Evolutionary conservation across 306 rosid species (phyloP).

Genomic region (Cicer cuneatum): DNA sequence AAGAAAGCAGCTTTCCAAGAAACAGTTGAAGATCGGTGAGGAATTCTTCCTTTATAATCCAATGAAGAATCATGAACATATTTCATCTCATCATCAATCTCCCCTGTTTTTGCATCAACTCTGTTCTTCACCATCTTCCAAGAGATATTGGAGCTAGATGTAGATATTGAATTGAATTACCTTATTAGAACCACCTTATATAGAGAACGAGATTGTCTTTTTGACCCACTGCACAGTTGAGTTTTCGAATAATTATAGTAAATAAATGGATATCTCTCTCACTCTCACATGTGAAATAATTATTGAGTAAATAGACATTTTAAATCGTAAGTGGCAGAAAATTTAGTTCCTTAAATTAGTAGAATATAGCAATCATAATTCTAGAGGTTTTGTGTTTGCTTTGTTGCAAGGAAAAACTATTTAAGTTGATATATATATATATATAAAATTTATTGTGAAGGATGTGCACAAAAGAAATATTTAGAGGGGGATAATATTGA

Average conservation of each 20-base stretch:
- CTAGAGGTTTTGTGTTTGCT: too few relatives aligned
- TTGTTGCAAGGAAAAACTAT: too few relatives aligned
- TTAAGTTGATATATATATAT: too few relatives aligned
- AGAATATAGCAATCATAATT: too few relatives aligned
- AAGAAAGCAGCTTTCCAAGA: conserved; percentile 70
- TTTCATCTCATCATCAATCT: conserved; percentile 39
- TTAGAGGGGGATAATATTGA: too few relatives aligned
- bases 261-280: too few relatives aligned
- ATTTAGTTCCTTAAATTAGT: too few relatives aligned
- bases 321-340: too few relatives aligned
- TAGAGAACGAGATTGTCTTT: conserved; percentile 47
- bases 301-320: too few relatives aligned
- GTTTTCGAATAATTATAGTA: conserved; percentile 11
- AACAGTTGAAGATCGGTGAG: conserved; percentile 70
- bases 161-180: conserved; percentile 38
- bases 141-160: conserved; percentile 15
- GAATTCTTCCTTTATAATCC: conserved; percentile 59
- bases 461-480: too few relatives aligned
- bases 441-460: too few relatives aligned
- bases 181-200: conserved; percentile 48
- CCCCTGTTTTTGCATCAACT: background rate
- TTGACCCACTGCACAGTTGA: background rate
- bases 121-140: conserved; percentile 47
- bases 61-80: conserved; percentile 69
- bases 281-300: too few relatives aligned